Evolutionary conservation across 306 rosid genomes (phyloP).

Genomic region (Vigna reflexopilosa): DNA sequence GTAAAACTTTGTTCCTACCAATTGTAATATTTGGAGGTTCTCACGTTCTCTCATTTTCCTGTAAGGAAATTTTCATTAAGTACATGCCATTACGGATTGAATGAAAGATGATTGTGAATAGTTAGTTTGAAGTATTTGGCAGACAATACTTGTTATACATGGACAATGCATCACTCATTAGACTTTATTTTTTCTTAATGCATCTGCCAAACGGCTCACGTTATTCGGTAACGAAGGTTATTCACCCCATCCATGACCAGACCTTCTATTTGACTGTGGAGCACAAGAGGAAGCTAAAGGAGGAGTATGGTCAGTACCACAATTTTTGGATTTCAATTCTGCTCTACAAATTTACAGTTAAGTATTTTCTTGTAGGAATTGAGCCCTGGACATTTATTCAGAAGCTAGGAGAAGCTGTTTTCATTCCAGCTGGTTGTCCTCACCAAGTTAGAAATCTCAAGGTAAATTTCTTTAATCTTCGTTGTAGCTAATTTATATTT

Average conservation of each 20-base stretch:
- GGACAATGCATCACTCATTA: background rate
- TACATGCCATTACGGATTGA: background rate
- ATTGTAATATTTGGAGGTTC: slow-evolving; percentile 7
- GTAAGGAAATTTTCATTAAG: background rate
- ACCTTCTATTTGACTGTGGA: slow-evolving; percentile 68
- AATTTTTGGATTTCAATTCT: background rate
- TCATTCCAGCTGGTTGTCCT: too few relatives aligned
- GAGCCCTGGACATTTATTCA: too few relatives aligned
- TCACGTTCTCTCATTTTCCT: background rate
- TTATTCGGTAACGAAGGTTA: slow-evolving; percentile 54
- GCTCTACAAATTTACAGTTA: background rate
- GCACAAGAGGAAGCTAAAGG: slow-evolving; percentile 78
- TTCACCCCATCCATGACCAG: slow-evolving; percentile 81
- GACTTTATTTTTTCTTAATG: background rate
- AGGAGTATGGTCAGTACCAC: slow-evolving; percentile 72
- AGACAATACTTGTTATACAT: background rate
- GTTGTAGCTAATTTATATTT: background rate
- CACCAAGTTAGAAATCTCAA: background rate
- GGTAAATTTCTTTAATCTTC: slow-evolving; percentile 32
- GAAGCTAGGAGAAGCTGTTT: too few relatives aligned
- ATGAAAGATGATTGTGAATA: background rate
- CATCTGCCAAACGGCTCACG: background rate
- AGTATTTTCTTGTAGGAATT: too few relatives aligned
- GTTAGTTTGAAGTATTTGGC: background rate
- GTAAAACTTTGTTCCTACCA: background rate